phyloP scores from a whole-genome alignment of 192 early-diverging fungal genomes.

The Rhizophagus sp. region DNA sequence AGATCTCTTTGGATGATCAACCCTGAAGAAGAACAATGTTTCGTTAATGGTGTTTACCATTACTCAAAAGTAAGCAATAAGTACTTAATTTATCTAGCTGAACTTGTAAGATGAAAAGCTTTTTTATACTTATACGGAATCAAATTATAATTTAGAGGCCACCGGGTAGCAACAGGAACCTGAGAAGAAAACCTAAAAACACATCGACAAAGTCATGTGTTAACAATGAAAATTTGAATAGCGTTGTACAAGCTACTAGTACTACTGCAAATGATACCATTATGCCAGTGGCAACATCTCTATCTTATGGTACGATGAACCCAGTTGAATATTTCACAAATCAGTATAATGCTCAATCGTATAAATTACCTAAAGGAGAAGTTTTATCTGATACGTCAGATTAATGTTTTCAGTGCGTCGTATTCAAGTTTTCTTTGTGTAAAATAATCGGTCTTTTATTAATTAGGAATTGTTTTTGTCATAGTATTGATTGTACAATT shows the following conservation, averaged over 20 bases:
- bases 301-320: neutral
- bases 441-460: neutral
- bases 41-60: conserved; percentile 7
- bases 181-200: neutral
- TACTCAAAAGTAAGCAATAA: neutral
- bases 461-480: neutral
- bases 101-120: neutral
- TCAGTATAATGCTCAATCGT: neutral
- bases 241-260: neutral
- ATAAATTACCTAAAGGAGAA: neutral
- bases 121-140: neutral
- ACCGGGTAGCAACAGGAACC: neutral
- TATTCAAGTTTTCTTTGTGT: no score
- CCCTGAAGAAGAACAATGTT: conserved; percentile 29
- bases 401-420: neutral
- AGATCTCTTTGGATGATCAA: conserved; percentile 70
- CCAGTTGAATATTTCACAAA: neutral
- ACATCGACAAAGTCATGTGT: neutral
- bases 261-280: neutral
- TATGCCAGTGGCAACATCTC: neutral
- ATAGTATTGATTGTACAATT: neutral
- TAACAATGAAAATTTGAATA: neutral
- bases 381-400: neutral
- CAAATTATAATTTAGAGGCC: neutral
- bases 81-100: neutral